Base-by-base conservation (phyloP, 805 yeast genomes). In the Cyberlindnera saturnus region DNA sequence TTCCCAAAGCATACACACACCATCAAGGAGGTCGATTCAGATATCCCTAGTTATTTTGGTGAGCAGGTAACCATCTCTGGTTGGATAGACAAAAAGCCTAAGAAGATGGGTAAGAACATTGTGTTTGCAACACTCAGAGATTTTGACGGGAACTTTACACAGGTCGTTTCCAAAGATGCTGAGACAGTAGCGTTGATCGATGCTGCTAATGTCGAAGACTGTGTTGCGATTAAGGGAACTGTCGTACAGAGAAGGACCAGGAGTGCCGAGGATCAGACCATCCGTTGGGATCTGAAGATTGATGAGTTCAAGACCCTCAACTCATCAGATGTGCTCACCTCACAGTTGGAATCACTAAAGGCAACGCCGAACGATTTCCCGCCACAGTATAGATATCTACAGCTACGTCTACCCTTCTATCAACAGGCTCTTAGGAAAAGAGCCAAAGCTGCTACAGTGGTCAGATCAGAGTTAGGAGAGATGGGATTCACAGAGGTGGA, bases 51-150 rank as follows among this genome's bases (percentile, higher is more conserved):
- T 2, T 34, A 33, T n/a, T 40, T 53, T 35, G 52, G 48, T 10
- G 5, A 40, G 3, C 28, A 61, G 13, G 74, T 83, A 2, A 69
- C 73, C 0, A 50, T 91, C 7, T 78, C 86, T 49, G 98, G 99
- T 0, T 93, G 96, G 88, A 74, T 91, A 15, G 79, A 87, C 55
- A 69, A 75, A 18, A 81, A 82, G 50, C 93, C 96, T 0, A 73
- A 82, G 42, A 77, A 79, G 41, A 66, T 86, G 41, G 81, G 91
- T 4, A 79, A 78, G 41, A 64, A 64, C 10, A 66, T 86, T 39
- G 71, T 77, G 1, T 91, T 93, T 67, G 93, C 84, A 3, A 77
- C 74, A 23, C 63, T 91, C 13, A 70, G 98, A 48, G 98, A 90
- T 58, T 57, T 69, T 29, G 67, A 77, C 34, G 96, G 96, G 0